Evolutionary conservation across 352 stramenopile genomes (phyloP), one percentile per base, ranked within the genome.

Genomic region (Phytophthora pinifolia): DNA sequence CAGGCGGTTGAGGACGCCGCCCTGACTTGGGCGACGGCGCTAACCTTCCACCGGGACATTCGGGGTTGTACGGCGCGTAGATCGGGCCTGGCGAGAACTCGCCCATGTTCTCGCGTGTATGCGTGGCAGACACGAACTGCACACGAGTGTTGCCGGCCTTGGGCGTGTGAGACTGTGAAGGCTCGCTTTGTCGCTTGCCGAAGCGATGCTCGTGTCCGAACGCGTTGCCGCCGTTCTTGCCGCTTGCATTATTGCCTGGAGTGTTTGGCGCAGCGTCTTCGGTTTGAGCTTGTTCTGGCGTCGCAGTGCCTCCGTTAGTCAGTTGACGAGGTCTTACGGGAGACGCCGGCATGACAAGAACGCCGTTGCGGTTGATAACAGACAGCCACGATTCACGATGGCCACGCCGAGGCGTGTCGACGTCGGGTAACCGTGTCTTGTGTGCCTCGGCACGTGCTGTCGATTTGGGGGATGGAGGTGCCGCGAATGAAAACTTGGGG

Each of bases 61-160:
- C 71, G 2, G 83, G 83, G 13, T 89, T 88, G 49, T 79, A 83
- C 34, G 81, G 79, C 15, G 68, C 61, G 63, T 93, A 93, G 61
- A 93, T 93, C 18, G 83, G 83, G 2, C 83, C 83, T 30, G 83
- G 83, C 8, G 83, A 93, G 56, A 92, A 93, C 70, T 92, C 83
- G 52, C 77, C 83, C 81, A 93, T 91, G 49, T 93, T 93, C 44
- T 93, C 83, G 20, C 83, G 81, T 12, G 72, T 86, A 59, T 93
- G 83, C 25, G 79, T 79, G 6, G 76, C 51, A 15, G 83, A 92
- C 32, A 92, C 77, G 50, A 89, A 89, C 51, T 90, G 83, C 27
- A 92, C 74, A 36, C 83, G 81, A 17, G 72, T 73, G 14, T 81
- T 80, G 32, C 50, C 54, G 42, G 72, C 54, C 9, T 42, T 51